phyloP scores from a whole-genome alignment of 495 filamentous ascomycete species.

The Beverwykella pulmonaria region DNA sequence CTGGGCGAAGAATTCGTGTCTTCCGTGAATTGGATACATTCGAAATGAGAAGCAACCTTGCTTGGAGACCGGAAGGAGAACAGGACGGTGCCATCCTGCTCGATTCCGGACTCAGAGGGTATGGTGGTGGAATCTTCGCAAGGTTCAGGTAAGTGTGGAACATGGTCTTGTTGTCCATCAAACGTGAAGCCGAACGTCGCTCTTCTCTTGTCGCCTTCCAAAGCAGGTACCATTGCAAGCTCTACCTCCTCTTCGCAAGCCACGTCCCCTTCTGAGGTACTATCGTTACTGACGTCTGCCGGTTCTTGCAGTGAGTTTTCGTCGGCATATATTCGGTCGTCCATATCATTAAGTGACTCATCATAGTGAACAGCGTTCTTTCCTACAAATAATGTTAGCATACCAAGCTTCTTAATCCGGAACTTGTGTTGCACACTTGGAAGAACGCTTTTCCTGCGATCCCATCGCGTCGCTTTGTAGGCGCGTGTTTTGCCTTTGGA shows the following conservation, averaged over 20 bases:
- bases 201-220: background rate
- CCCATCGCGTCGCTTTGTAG: conserved; percentile 32
- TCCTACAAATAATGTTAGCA: conserved; percentile 4
- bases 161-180: background rate
- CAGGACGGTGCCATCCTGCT: background rate
- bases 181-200: background rate
- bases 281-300: background rate
- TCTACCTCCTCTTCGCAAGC: background rate
- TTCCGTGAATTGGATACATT: background rate
- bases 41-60: background rate
- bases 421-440: conserved; percentile 19
- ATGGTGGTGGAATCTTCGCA: background rate
- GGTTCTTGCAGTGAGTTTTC: background rate
- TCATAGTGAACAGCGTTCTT: background rate
- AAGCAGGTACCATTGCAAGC: background rate
- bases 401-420: background rate
- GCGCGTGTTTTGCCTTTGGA: conserved; percentile 13
- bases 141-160: background rate
- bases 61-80: background rate
- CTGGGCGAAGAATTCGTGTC: background rate
- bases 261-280: background rate
- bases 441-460: conserved; percentile 34
- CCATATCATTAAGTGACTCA: background rate
- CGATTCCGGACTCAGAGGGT: background rate
- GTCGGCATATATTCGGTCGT: background rate